Evolutionary conservation across 345 rosid genomes (phyloP).

Genomic region (Bruguiera gymnorhiza): DNA sequence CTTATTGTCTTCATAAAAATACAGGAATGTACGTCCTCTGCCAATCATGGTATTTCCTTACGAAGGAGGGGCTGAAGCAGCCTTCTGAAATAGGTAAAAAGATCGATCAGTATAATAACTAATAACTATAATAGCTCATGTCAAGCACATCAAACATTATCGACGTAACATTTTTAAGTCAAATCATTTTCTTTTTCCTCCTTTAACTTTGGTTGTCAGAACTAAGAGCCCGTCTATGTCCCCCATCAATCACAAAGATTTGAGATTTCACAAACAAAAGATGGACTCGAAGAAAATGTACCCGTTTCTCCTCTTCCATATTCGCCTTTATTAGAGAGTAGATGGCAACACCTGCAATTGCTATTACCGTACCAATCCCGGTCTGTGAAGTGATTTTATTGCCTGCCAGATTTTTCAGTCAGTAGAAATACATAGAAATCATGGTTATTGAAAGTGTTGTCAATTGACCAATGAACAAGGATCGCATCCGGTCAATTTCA

Average conservation of each 20-base stretch:
- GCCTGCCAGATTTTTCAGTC: slow-evolving; percentile 29
- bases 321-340: slow-evolving; percentile 50
- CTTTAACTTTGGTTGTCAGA: too few relatives aligned
- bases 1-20: too few relatives aligned
- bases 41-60: slow-evolving; percentile 4
- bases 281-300: slow-evolving; percentile 13
- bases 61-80: slow-evolving; percentile 23
- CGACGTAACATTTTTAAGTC: too few relatives aligned
- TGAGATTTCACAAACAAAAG: too few relatives aligned
- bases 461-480: neutral
- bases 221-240: too few relatives aligned
- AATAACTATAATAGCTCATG: neutral
- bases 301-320: slow-evolving; percentile 46
- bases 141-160: too few relatives aligned
- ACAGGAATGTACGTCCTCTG: neutral
- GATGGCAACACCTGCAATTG: slow-evolving; percentile 51
- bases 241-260: too few relatives aligned
- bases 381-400: slow-evolving; percentile 53
- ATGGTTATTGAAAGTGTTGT: neutral
- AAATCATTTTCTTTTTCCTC: too few relatives aligned
- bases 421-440: neutral
- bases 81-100: slow-evolving; percentile 29
- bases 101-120: neutral
- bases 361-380: slow-evolving; percentile 46
- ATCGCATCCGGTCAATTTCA: neutral